Evolutionary conservation across 306 rosid species (phyloP), one percentile per base, ranked within the genome.

Genomic region (Trifolium fragiferum): DNA sequence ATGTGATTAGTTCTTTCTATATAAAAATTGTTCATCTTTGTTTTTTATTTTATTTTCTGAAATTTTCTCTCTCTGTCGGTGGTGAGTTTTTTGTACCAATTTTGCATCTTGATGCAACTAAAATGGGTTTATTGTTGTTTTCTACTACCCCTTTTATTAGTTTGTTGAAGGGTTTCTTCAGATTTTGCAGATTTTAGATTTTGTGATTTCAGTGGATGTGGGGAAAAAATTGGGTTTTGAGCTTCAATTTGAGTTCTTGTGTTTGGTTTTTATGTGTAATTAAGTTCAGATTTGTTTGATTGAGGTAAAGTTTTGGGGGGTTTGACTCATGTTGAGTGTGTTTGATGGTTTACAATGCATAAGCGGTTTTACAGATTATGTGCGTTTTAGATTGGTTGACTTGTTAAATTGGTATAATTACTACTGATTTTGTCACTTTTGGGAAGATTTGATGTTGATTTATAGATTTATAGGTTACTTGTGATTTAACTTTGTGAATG

Each of bases 271-370:
- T 50, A 1, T 51, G 7, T 72, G 44, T 5, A 25, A 16, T 73
- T 4, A n/a, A 10, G 18, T 57, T 78, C 70, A 78, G 83, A 82
- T 78, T 74, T 74, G 46, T 8, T 64, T 62, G 80, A 12, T 78
- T 50, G 18, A 2, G 73, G 33, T 53, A n/a, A 3, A n/a, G 41
- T 60, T 60, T 72, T 78, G 10, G 8, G 69, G 44, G 23, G 41
- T 38, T 73, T 73, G 74, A 82, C 80, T 53, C 15, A 10, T 73
- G 43, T 62, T 58, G 40, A 44, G 70, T 44, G 61, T 47, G 38
- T 20, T 58, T 58, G 30, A 54, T 38, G 15, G 15, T 64, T 6
- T 59, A 49, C 81, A 70, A 70, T 58, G 73, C 46, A 8, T 65
- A 44, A 37, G 4, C 57, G 18, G 63, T 50, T 74, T 4, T 43